Evolutionary conservation across 73 alveolate genomes (phyloP), one percentile per base, ranked within the genome.

Genomic region (Paramecium primaurelia): DNA sequence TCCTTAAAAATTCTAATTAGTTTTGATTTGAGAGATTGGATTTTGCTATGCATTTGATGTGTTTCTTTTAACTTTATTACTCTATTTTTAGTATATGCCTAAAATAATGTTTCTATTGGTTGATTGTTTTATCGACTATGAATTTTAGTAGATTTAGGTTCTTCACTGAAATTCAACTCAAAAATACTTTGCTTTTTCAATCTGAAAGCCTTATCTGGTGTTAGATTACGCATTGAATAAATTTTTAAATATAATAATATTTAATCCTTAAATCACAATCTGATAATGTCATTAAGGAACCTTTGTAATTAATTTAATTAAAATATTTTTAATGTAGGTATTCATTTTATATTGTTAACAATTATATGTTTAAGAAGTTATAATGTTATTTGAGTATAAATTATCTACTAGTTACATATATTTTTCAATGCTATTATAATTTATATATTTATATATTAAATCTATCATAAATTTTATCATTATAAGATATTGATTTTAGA

Each of bases 201-300:
- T 28, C 84, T 64, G 28, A 64, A 64, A 25, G 84, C 84, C 16
- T 34, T 64, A 3, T 64, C 84, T 14, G 51, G 51, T 9, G 84
- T 64, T 64, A 64, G 51, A 64, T 64, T 64, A 64, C 84, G 84
- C 84, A 64, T 64, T 64, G 51, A 64, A 64, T 64, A 64, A 64
- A 3, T 64, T 20, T 64, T 64, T 64, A 64, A 64, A 32, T 54
- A 54, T 16, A 54, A 54, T 54, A 54, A 54, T 54, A 18, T 1
- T 16, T 4, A 47, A 47, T n/a, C 32, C 14, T 5, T 6, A 51
- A 51, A 51, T 20, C 9, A 20, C 30, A n/a, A 12, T n/a, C 14
- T 51, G 28, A 51, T 38, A 38, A 38, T 38, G 8, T 6, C 45
- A 38, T 38, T 4, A 6, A 38, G 45, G 6, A 6, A 1, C 9